These are phyloP conservation scores for Nepenthes alata DNA, from an alignment of 179 eudicot species.

Conservation along the genomic window DNA sequence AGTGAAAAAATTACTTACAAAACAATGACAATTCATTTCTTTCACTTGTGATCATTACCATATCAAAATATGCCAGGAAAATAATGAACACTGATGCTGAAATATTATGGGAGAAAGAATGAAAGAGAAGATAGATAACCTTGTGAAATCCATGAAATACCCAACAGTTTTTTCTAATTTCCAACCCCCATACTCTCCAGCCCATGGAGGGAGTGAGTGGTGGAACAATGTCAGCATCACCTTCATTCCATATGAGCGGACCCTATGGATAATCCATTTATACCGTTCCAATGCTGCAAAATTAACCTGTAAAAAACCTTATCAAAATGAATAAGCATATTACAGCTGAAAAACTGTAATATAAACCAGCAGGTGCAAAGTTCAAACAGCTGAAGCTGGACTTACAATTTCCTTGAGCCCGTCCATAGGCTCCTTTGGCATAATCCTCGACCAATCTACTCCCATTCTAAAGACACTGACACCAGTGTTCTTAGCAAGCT, in stretches of 20 bases:
- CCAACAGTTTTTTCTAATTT: slow-evolving; percentile 85
- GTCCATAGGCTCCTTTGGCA: slow-evolving; percentile 76
- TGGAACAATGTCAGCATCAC: slow-evolving; percentile 96
- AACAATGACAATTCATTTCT: neutral
- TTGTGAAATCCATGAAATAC: slow-evolving; percentile 85
- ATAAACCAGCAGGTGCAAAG: neutral
- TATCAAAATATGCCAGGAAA: neutral
- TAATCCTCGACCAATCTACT: slow-evolving; percentile 93
- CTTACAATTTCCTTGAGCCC: slow-evolving; percentile 61
- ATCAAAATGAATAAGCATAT: slow-evolving; percentile 4
- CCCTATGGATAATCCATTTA: slow-evolving; percentile 81
- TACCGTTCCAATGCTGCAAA: slow-evolving; percentile 93
- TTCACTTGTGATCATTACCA: neutral
- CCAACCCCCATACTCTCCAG: slow-evolving; percentile 99
- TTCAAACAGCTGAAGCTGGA: neutral
- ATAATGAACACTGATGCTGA: neutral
- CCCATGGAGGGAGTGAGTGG: slow-evolving; percentile 98
- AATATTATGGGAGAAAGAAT: neutral
- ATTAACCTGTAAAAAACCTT: slow-evolving; percentile 47
- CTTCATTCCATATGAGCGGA: slow-evolving; percentile 83
- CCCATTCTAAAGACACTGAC: slow-evolving; percentile 85
- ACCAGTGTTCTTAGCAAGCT: slow-evolving; percentile 81
- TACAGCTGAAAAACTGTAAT: neutral
- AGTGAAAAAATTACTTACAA: neutral
- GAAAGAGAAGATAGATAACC: slow-evolving; percentile 27